Evolutionary conservation across 2,329 filamentous ascomycete species (phyloP), one percentile per base, ranked within the genome.

Genomic region (Huntiella abstrusa): DNA sequence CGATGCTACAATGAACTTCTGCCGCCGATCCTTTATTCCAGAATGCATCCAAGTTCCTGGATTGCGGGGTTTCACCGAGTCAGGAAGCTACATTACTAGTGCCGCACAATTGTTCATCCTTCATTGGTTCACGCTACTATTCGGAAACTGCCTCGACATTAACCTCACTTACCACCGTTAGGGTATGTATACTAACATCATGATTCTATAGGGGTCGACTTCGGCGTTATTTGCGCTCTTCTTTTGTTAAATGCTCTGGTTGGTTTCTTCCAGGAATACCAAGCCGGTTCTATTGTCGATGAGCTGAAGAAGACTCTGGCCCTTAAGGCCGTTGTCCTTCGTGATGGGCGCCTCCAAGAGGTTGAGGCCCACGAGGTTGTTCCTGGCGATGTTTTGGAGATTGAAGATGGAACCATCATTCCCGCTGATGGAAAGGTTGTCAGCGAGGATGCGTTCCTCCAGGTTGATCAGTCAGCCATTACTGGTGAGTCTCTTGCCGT

Each of bases 401-500:
- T 93, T 52, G 84, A 93, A 63, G 85, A 57, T 73, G 86, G 85
- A 64, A 87, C 83, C 52, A 92, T 93, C 55, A 83, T 93, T 55
- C 83, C 85, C 52, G 86, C 85, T 54, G 86, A 94, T 62, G 85
- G 85, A 54, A 80, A 80, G 54, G 80, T 93, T 56, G 77, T 91
- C 52, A 86, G 82, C 56, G 80, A 87, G 55, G 77, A 80, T 60
- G 80, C 83, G 51, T 86, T 85, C 69, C 85, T 51, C 4, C 17
- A 19, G 17, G 17, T 19, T 19, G 17, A 19, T 5, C 17, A 19
- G 17, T 19, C 17, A 5, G 77, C 83, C 60, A 85, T 93, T 60
- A 93, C 86, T 49, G 85, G 86, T 55, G 85, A 94, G 66, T 93
- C 86, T 53, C 77, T 93, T 50, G 84, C 85, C 54, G 84, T 91